Evolutionary conservation across 495 filamentous ascomycete species (phyloP).

Genomic region (Paragyromitra xinjiangensis): DNA sequence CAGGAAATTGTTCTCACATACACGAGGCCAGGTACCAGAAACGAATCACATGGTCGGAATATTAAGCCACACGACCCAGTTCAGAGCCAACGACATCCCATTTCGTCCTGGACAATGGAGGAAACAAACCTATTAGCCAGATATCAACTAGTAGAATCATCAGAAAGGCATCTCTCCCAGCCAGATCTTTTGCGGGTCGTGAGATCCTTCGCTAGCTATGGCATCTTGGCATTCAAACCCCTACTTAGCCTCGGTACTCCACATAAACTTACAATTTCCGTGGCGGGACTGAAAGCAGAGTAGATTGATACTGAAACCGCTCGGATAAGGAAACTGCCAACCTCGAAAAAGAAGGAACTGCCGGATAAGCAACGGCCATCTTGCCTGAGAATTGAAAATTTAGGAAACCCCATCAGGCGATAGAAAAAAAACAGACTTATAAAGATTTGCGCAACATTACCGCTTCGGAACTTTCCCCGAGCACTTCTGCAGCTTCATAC

Average conservation of each 20-base stretch:
- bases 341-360: slow-evolving; percentile 25
- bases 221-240: background rate
- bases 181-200: background rate
- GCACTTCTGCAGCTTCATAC: slow-evolving; percentile 22
- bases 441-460: slow-evolving; percentile 34
- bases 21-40: background rate
- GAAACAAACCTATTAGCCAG: no score
- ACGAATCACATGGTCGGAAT: background rate
- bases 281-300: slow-evolving; percentile 16
- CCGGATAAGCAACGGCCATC: slow-evolving; percentile 18
- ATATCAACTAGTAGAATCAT: background rate
- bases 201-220: background rate
- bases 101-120: no score
- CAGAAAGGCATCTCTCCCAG: background rate
- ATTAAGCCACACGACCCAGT: background rate
- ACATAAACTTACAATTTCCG: slow-evolving; percentile 7
- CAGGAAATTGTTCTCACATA: no score
- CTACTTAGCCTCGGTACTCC: slow-evolving; percentile 5
- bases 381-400: slow-evolving; percentile 6
- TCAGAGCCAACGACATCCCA: background rate
- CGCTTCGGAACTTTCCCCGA: slow-evolving; percentile 29
- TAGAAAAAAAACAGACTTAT: background rate
- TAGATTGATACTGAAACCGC: background rate
- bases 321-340: slow-evolving; percentile 6
- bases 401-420: background rate